These are phyloP conservation scores for Malassezia sympodialis DNA, from an alignment of 1,284 basidiomycete genomes.

Conservation along the genomic window DNA sequence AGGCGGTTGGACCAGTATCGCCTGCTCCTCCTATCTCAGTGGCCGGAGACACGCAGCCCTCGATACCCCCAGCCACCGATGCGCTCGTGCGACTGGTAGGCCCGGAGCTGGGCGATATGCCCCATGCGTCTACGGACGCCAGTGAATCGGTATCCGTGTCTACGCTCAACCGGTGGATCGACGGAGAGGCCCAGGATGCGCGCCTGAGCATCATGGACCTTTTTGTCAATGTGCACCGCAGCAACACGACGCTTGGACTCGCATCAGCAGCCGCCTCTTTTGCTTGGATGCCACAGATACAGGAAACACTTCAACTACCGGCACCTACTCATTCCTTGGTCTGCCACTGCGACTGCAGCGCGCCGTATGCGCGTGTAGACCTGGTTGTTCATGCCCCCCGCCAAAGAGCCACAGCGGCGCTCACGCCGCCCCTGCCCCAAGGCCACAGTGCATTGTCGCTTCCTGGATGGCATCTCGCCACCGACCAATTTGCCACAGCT, in stretches of 20 bases:
- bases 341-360: conserved; percentile 9
- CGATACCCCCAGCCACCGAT: neutral
- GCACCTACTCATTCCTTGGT: conserved; percentile 6
- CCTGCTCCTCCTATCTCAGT: neutral
- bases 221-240: conserved; percentile 9
- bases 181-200: neutral
- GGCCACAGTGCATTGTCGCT: neutral
- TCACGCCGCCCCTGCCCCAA: neutral
- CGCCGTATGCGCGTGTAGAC: conserved; percentile 11
- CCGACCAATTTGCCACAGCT: neutral
- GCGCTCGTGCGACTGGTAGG: conserved; percentile 3
- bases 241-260: neutral
- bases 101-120: conserved; percentile 11
- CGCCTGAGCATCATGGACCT: conserved; percentile 1
- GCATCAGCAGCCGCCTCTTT: neutral
- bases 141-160: neutral
- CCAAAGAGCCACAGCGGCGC: neutral
- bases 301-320: neutral
- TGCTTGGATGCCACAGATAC: neutral
- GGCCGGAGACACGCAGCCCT: neutral
- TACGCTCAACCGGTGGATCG: conserved; percentile 5
- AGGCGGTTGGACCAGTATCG: neutral
- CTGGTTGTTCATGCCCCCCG: conserved; percentile 2
- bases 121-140: neutral
- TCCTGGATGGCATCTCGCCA: conserved; percentile 6